phyloP scores from a whole-genome alignment of 805 yeast genomes.

The Barnettozyma vustinii region DNA sequence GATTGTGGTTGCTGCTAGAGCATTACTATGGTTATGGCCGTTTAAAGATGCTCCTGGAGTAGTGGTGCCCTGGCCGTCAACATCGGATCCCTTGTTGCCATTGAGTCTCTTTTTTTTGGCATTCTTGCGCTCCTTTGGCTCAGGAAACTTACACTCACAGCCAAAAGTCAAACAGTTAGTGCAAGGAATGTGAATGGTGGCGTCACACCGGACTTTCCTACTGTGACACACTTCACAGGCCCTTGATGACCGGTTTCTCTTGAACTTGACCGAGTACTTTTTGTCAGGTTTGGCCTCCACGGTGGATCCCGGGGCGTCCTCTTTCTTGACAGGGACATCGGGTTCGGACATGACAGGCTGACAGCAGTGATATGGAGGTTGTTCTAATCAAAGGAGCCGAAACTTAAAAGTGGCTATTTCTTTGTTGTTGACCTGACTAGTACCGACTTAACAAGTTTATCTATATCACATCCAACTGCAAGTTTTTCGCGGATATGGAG shows the following conservation, averaged over 20 bases:
- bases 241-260: slow-evolving; percentile 47
- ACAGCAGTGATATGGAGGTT: background rate
- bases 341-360: slow-evolving; percentile 2
- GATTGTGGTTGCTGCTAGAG: slow-evolving; percentile 16
- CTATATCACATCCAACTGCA: no score
- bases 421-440: background rate
- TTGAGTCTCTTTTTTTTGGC: slow-evolving; percentile 22
- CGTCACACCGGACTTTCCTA: slow-evolving; percentile 78
- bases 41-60: slow-evolving; percentile 5
- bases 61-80: background rate
- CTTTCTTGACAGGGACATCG: background rate
- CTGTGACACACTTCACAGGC: slow-evolving; percentile 78
- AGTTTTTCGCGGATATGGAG: background rate
- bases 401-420: background rate
- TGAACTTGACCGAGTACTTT: slow-evolving; percentile 41
- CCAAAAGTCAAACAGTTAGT: slow-evolving; percentile 70
- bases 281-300: slow-evolving; percentile 10
- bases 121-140: slow-evolving; percentile 41
- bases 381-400: background rate
- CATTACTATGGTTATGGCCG: slow-evolving; percentile 3
- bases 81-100: background rate
- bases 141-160: slow-evolving; percentile 66
- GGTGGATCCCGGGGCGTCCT: background rate
- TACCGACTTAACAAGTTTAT: no score
- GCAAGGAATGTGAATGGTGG: slow-evolving; percentile 51